phyloP scores from a whole-genome alignment of 305 asterid species.

The Fraxinus sp. region DNA sequence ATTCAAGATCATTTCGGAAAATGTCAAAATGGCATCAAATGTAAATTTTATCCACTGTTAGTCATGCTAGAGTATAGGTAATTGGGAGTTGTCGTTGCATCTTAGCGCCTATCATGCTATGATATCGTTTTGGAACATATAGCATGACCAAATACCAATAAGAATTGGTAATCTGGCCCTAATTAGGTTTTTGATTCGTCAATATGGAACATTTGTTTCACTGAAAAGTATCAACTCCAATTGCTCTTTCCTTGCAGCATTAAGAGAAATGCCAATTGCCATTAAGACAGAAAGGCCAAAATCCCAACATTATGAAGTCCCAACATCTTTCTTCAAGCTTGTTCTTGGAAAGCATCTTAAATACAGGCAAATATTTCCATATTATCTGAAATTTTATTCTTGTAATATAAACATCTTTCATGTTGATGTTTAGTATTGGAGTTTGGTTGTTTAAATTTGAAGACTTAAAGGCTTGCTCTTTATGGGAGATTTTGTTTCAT shows the following conservation, averaged over 20 bases:
- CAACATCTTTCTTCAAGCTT: conserved; percentile 84
- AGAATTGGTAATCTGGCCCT: not conserved
- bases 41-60: not conserved
- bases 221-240: not conserved
- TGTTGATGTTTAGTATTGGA: not conserved
- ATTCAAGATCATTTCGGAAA: not conserved
- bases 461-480: not conserved
- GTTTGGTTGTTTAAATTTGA: not conserved
- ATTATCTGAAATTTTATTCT: not conserved
- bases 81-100: not conserved
- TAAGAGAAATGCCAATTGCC: conserved; percentile 85
- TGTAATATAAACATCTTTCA: not conserved
- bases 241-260: conserved; percentile 45
- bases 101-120: not conserved
- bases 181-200: not conserved
- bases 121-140: not conserved
- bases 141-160: not conserved
- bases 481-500: not conserved
- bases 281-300: conserved; percentile 72
- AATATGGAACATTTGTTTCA: not conserved
- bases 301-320: conserved; percentile 80
- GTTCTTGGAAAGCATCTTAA: conserved; percentile 83
- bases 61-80: not conserved
- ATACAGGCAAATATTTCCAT: conserved; percentile 54
- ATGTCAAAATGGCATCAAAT: not conserved